These are phyloP conservation scores for Apiospora rasikravindrae DNA, from an alignment of 2,329 filamentous ascomycete genomes.

Conservation along the genomic window DNA sequence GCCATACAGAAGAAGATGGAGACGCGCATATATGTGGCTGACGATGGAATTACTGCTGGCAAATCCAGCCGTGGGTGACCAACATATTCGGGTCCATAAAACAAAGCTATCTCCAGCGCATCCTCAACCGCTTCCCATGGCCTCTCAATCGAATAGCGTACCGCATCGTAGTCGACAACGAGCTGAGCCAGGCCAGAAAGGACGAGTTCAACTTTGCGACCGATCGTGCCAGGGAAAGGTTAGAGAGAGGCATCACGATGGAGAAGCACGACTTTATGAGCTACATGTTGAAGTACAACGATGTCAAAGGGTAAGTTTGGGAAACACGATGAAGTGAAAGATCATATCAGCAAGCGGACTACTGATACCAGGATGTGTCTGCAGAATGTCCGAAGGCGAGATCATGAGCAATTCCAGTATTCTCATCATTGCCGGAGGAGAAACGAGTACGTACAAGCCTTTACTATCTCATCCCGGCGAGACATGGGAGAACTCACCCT, in stretches of 20 bases:
- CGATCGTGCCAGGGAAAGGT: not conserved
- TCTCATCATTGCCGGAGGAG: conserved; percentile 52
- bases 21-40: not conserved
- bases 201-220: not conserved
- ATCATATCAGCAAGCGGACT: no score
- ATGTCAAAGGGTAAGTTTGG: not conserved
- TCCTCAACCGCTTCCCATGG: not conserved
- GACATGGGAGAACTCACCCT: not conserved
- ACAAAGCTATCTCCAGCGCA: not conserved
- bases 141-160: not conserved
- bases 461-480: no score
- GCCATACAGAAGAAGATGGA: not conserved
- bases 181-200: not conserved
- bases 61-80: not conserved
- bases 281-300: conserved; percentile 14
- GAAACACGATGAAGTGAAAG: no score
- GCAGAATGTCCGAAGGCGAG: conserved; percentile 20
- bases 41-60: not conserved
- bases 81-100: conserved; percentile 2
- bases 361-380: not conserved
- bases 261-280: conserved; percentile 16
- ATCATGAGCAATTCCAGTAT: conserved; percentile 33
- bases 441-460: conserved; percentile 50
- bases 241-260: not conserved
- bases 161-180: not conserved